These are phyloP conservation scores for Pestalotiopsis sp. DNA, from an alignment of 2,329 filamentous ascomycete species.

Conservation along the genomic window DNA sequence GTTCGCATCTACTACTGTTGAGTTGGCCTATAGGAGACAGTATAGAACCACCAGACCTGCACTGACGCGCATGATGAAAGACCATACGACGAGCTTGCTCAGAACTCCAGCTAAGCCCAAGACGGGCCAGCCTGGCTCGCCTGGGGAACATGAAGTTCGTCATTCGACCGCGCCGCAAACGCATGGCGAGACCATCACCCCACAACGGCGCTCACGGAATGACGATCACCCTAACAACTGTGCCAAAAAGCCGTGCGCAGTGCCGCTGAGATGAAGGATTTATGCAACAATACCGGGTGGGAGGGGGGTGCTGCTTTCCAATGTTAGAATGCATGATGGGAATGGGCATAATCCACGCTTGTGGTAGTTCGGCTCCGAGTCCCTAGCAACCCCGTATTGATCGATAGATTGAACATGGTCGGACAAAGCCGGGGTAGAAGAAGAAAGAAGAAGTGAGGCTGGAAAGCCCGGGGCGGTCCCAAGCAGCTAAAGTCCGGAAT, in stretches of 20 bases:
- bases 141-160: not conserved
- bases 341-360: not conserved
- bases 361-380: not conserved
- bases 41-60: not conserved
- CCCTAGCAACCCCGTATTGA: not conserved
- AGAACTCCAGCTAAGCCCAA: not conserved
- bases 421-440: slow-evolving; percentile 6
- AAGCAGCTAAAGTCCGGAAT: not conserved
- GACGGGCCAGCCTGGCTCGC: not conserved
- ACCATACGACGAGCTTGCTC: not conserved
- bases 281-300: not conserved
- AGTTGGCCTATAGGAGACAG: not conserved
- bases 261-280: not conserved
- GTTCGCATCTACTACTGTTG: not conserved
- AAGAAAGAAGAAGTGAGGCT: not conserved
- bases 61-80: not conserved
- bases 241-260: not conserved
- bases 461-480: not conserved
- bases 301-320: not conserved
- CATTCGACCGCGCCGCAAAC: not conserved
- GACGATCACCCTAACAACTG: not conserved
- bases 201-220: not conserved
- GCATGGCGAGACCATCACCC: slow-evolving; percentile 6
- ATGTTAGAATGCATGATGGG: not conserved
- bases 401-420: slow-evolving; percentile 1